phyloP scores from a whole-genome alignment of 2,329 filamentous ascomycete species.

The Acrocalymma vagum region DNA sequence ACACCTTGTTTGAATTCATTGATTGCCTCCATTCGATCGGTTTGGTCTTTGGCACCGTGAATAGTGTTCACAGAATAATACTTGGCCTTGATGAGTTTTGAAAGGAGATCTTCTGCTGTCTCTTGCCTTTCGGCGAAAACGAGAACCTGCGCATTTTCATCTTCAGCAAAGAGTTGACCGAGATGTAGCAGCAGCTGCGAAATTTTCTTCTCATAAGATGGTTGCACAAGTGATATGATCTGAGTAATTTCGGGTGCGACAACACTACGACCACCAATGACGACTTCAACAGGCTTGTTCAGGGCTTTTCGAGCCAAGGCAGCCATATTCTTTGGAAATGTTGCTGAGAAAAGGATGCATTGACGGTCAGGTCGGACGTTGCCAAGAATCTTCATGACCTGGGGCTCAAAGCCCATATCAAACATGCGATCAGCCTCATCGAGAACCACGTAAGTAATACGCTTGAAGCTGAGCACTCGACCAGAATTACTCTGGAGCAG shows the following conservation, averaged over 20 bases:
- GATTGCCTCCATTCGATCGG: conserved; percentile 44
- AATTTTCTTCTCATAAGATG: conserved; percentile 77
- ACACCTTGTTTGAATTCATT: conserved; percentile 69
- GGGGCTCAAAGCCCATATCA: conserved; percentile 98
- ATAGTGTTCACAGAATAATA: conserved; percentile 68
- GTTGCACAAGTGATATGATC: conserved; percentile 75
- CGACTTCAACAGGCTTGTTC: conserved; percentile 86
- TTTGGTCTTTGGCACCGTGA: conserved; percentile 76
- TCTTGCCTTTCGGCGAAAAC: conserved; percentile 95
- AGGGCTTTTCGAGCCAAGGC: conserved; percentile 88
- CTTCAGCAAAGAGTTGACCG: conserved; percentile 83
- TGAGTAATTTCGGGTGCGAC: conserved; percentile 82
- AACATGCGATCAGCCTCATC: conserved; percentile 99
- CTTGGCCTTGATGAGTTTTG: conserved; percentile 38
- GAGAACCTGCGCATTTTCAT: conserved; percentile 88
- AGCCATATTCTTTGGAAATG: conserved; percentile 93
- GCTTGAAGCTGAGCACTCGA: conserved; percentile 87
- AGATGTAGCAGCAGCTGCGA: conserved; percentile 83
- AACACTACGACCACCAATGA: conserved; percentile 83
- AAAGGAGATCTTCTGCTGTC: conserved; percentile 58
- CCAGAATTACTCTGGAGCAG: conserved; percentile 91
- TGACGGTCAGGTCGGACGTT: conserved; percentile 93
- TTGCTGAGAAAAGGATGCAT: conserved; percentile 95
- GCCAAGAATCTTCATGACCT: conserved; percentile 94
- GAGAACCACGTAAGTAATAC: conserved; percentile 92